Evolutionary conservation across 176 grass and related monocot genomes (phyloP), one percentile per base, ranked within the genome.

Genomic region (Zizania latifolia): DNA sequence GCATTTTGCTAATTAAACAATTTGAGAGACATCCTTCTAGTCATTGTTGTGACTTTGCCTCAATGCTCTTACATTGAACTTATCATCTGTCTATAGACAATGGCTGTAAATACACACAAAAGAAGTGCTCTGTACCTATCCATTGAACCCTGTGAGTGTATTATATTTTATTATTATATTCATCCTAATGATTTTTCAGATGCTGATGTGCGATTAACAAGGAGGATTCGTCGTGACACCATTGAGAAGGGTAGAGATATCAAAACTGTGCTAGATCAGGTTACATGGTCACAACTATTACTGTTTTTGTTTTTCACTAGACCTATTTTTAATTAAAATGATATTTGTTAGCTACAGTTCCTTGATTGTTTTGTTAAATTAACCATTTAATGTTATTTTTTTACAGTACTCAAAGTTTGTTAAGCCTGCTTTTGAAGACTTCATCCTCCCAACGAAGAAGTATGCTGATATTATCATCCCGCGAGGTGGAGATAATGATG

Each of bases 371-470:
- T 70, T 85, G 1, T 31, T 19, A 50, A 3, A 51, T 62, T 76
- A 81, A 7, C 43, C 55, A 67, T 22, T 75, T 17, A 85, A 82
- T 69, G 12, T 13, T 58, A 35, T 45, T 71, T 72, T 53, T 76
- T 53, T 31, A 65, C 91, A 94, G 95, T 99, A 99, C 54, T 87
- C 95, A 46, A 99, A 92, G 58, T 99, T 99, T 90, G 95, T 99
- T 28, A 99, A 99, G 81, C 82, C 95, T 38, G 89, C 95, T 77
- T 99, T 99, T 90, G 95, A 99, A 79, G 95, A 99, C 51, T 99
- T 99, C 54, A 99, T 99, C 84, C 86, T 99, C 35, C 95, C 95
- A 70, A 94, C 95, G 0, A 99, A 92, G 70, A 92, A 92, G 66
- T 92, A 92, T 68, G 90, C 90, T 78, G 90, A 92, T 88, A 89